Conservation (phyloP, 148 eudicot genomes). For the Amaranthus palmeri region DNA sequence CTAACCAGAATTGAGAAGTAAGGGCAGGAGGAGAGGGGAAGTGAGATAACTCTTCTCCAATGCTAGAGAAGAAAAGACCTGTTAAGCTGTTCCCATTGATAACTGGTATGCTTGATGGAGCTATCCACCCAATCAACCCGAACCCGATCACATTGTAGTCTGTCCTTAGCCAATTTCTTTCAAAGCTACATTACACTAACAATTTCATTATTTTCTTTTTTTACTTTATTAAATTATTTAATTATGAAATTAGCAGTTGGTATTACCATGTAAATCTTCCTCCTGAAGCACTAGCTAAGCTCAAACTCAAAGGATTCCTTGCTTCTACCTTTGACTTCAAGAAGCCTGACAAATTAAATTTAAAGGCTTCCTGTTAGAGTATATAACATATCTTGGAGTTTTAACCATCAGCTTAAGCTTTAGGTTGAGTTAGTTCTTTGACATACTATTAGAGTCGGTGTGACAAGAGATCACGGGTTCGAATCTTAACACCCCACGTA, state of each 20-base stretch:
- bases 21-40: conserved; percentile 87
- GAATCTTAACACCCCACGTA: no score
- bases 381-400: accelerated
- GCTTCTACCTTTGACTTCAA: conserved; percentile 51
- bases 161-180: conserved; percentile 78
- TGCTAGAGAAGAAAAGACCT: conserved; percentile 83
- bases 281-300: conserved; percentile 38
- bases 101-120: conserved; percentile 88
- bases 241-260: background rate
- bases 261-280: conserved; percentile 72
- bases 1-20: conserved; percentile 82
- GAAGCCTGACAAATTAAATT: conserved; percentile 30
- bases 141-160: conserved; percentile 95
- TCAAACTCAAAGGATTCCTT: conserved; percentile 64
- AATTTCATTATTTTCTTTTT: background rate
- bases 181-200: conserved; percentile 36
- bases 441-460: no score
- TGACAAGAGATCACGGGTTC: no score
- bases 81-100: conserved; percentile 86
- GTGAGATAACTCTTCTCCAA: conserved; percentile 82
- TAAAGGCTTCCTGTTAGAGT: no score
- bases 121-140: conserved; percentile 94
- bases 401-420: no score
- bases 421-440: no score
- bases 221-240: background rate